Evolutionary conservation across 2,329 filamentous ascomycete genomes (phyloP).

Genomic region (Stagonosporopsis chrysanthemi): DNA sequence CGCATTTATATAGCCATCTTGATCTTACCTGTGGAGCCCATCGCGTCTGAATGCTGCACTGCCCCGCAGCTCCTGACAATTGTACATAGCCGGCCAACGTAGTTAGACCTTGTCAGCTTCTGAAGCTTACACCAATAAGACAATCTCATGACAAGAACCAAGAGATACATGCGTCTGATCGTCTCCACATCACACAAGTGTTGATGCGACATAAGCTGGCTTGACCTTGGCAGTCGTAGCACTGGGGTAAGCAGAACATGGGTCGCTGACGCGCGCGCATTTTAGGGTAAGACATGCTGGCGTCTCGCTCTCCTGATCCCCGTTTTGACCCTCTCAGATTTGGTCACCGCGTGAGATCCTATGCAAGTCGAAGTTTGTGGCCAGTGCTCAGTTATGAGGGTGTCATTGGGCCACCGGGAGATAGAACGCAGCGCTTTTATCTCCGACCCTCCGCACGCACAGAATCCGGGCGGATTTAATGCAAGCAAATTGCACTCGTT

Average conservation of each 20-base stretch:
- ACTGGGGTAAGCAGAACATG: slow-evolving; percentile 6
- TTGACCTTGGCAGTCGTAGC: slow-evolving; percentile 4
- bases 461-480: too few species aligned
- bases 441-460: too few species aligned
- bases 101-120: slow-evolving; percentile 2
- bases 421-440: too few species aligned
- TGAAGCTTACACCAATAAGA: slow-evolving; percentile 1
- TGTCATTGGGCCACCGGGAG: too few species aligned
- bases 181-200: not conserved
- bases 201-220: slow-evolving; percentile 9
- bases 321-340: too few species aligned
- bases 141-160: not conserved
- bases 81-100: not conserved
- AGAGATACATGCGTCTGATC: not conserved
- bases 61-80: slow-evolving; percentile 4
- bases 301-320: not conserved
- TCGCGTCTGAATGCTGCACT: not conserved
- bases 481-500: too few species aligned
- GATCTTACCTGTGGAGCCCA: not conserved
- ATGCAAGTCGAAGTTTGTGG: not conserved
- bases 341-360: not conserved
- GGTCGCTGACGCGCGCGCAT: not conserved
- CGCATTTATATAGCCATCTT: not conserved
- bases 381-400: too few species aligned
- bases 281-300: not conserved